These are phyloP conservation scores for Mycena amicta DNA, from an alignment of 768 basidiomycete genomes.

Conservation along the genomic window DNA sequence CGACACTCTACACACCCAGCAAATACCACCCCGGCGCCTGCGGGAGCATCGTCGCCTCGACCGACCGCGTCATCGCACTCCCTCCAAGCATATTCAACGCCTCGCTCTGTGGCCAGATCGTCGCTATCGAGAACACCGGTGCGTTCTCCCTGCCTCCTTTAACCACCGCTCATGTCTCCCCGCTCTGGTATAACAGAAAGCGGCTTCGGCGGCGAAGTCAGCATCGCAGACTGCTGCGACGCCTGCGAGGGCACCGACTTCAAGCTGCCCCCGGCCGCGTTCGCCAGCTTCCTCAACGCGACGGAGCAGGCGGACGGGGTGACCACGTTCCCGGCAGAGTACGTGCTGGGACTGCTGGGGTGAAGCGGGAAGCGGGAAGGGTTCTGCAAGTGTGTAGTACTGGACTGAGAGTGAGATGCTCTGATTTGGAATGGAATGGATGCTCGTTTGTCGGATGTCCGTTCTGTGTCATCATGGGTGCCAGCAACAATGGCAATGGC, in stretches of 20 bases:
- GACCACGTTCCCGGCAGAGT: not conserved
- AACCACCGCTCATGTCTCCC: not conserved
- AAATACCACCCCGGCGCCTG: not conserved
- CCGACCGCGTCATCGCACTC: not conserved
- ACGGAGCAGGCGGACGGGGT: not conserved
- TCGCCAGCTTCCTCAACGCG: not conserved
- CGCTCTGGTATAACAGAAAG: not conserved
- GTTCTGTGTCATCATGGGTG: too few species aligned
- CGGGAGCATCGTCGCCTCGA: not conserved
- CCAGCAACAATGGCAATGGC: too few species aligned
- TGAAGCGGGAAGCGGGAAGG: too few species aligned
- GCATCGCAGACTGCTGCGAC: not conserved
- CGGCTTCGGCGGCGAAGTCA: not conserved
- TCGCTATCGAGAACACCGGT: not conserved
- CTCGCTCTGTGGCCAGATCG: not conserved
- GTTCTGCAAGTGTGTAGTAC: too few species aligned
- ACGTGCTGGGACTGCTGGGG: not conserved
- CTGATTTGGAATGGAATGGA: too few species aligned
- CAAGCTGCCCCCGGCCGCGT: not conserved
- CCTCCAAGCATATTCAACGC: not conserved
- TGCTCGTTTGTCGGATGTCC: too few species aligned
- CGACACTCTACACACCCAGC: not conserved
- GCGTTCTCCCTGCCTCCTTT: not conserved
- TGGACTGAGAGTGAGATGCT: too few species aligned
- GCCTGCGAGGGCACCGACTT: not conserved